Evolutionary conservation across 108 stramenopile genomes (phyloP).

Genomic region (Skeletonema marinoi): DNA sequence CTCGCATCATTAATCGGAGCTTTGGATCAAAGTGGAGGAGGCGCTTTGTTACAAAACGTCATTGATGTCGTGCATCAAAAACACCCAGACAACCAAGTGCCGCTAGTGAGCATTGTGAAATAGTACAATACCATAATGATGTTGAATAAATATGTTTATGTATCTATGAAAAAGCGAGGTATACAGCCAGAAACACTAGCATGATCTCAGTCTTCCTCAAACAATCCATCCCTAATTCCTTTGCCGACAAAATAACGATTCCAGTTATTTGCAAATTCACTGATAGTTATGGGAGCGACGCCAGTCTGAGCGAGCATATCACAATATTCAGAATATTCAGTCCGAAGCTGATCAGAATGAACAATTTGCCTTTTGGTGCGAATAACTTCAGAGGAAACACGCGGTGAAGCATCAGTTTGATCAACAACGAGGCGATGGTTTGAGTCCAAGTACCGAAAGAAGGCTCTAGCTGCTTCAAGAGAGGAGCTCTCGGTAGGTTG

Average conservation of each 20-base stretch:
- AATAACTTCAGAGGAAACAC: background rate
- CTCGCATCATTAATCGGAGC: constrained; percentile 28
- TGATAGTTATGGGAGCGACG: constrained; percentile 6
- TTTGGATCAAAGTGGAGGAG: constrained; percentile 26
- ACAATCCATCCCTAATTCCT: background rate
- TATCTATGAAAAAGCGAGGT: background rate
- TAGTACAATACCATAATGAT: background rate
- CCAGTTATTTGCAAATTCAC: background rate
- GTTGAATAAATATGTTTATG: background rate
- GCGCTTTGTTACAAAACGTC: constrained; percentile 15
- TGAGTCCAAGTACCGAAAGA: constrained; percentile 38
- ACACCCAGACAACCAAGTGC: background rate
- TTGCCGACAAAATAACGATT: constrained; percentile 5
- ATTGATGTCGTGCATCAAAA: constrained; percentile 11
- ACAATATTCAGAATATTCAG: background rate
- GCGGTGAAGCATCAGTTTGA: background rate
- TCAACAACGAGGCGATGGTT: constrained; percentile 24
- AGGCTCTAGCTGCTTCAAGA: constrained; percentile 30
- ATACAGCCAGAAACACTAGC: background rate
- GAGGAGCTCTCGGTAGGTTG: constrained; percentile 37
- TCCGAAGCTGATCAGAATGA: constrained; percentile 2
- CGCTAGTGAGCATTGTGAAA: background rate
- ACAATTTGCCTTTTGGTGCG: background rate
- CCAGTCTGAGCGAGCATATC: background rate
- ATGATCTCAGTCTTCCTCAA: background rate